These are phyloP conservation scores for Strobilomyces dryophilus DNA, from an alignment of 768 basidiomycete species.

Conservation along the genomic window DNA sequence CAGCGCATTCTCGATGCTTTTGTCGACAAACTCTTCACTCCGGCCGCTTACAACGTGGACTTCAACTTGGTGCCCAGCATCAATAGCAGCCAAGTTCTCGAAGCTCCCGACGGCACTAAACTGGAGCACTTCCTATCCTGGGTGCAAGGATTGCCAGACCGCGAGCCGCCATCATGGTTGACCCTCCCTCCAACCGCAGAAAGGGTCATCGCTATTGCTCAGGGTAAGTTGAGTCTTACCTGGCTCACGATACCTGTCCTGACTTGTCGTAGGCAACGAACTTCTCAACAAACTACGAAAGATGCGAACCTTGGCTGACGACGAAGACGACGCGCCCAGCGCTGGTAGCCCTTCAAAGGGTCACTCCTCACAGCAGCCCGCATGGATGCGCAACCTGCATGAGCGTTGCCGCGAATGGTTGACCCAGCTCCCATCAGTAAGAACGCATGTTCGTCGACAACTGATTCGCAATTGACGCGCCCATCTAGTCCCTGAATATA, in stretches of 20 bases:
- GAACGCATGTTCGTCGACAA: constrained; percentile 18
- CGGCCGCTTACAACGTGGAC: constrained; percentile 87
- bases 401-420: constrained; percentile 87
- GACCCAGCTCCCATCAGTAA: constrained; percentile 65
- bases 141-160: constrained; percentile 86
- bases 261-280: constrained; percentile 56
- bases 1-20: constrained; percentile 91
- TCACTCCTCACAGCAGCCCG: constrained; percentile 73
- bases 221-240: constrained; percentile 51
- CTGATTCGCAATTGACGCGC: constrained; percentile 9
- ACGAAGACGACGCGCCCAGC: constrained; percentile 65
- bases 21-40: constrained; percentile 85
- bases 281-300: constrained; percentile 85
- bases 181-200: constrained; percentile 92
- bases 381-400: constrained; percentile 88
- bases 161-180: constrained; percentile 93
- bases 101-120: constrained; percentile 88
- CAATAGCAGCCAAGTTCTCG: constrained; percentile 52
- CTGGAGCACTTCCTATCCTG: constrained; percentile 87
- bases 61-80: constrained; percentile 79
- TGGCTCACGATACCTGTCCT: not conserved
- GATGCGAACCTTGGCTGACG: constrained; percentile 86
- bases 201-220: constrained; percentile 83
- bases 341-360: constrained; percentile 56
- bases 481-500: constrained; percentile 54